Evolutionary conservation across 352 stramenopile genomes (phyloP), one percentile per base, ranked within the genome.

Genomic region (Aphanomyces astaci): DNA sequence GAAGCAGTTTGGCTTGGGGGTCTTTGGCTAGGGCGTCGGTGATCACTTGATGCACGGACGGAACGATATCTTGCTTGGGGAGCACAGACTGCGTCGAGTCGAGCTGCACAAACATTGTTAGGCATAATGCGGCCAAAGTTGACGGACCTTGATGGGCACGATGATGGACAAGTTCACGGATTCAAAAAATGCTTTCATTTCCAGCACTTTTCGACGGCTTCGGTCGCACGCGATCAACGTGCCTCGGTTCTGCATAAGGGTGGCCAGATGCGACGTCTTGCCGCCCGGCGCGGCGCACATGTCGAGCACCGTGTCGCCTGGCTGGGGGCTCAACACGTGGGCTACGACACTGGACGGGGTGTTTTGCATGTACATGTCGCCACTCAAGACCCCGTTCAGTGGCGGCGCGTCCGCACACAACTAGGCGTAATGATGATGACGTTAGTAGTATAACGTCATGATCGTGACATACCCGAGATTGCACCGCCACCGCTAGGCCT

Each of bases 231-330:
- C 88, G 5, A 93, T 73, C 43, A 93, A 72, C 1, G 90, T 80
- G 19, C 92, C 90, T 11, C 86, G 75, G 72, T 97, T 96, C 46
- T 81, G 71, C 79, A 98, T 97, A 22, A 97, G 76, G 71, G 86
- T 97, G 15, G 91, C 92, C 7, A 98, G 48, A 71, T 98, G 94
- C 5, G 88, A 91, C 19, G 93, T 94, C 74, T 98, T 98, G 22
- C 94, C 94, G 36, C 95, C 94, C 0, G 95, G 95, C 0, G 92
- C 94, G 4, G 87, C 81, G 79, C 95, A 98, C 88, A 98, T 96
- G 69, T 98, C 95, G 43, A 98, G 72, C 75, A 98, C 87, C 30
- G 87, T 78, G 33, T 98, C 86, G 28, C 81, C 86, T 24, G 78
- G 65, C 71, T 94, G 75, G 1, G 92, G 88, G 71, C 95, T 68